These are phyloP conservation scores for Eutrema japonicum DNA, from an alignment of 345 rosid species.

Conservation along the genomic window DNA sequence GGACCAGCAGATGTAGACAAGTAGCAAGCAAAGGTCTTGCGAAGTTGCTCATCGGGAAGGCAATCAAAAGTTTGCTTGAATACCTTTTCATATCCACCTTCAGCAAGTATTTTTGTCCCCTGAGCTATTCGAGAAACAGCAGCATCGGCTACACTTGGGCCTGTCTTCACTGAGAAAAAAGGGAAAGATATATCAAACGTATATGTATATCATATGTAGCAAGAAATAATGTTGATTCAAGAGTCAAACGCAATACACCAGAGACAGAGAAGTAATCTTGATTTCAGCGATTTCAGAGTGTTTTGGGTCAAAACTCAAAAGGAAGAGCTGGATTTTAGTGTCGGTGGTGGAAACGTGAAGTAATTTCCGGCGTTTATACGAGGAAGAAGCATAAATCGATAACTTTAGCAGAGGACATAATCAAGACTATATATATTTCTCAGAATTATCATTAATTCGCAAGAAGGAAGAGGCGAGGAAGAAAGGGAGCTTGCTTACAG, in stretches of 20 bases:
- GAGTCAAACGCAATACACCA: neutral
- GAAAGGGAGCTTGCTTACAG: constrained; percentile 51
- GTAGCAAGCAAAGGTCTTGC: constrained; percentile 83
- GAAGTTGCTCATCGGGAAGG: constrained; percentile 76
- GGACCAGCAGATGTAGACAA: constrained; percentile 98
- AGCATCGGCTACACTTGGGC: constrained; percentile 92
- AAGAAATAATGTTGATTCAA: neutral
- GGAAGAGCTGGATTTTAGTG: neutral
- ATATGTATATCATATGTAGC: neutral
- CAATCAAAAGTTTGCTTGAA: constrained; percentile 78
- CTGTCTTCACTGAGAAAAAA: constrained; percentile 74
- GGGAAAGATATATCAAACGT: neutral
- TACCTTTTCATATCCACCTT: constrained; percentile 94
- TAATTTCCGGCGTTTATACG: neutral
- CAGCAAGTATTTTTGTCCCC: constrained; percentile 87
- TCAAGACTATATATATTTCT: neutral
- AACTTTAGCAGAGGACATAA: neutral
- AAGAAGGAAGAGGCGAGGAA: neutral
- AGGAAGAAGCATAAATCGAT: constrained; percentile 2
- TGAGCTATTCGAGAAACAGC: constrained; percentile 91
- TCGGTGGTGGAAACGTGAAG: constrained; percentile 11
- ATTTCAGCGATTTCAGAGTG: neutral
- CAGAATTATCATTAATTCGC: neutral
- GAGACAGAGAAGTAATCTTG: neutral
- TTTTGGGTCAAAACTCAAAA: neutral